Evolutionary conservation across 805 yeast species (phyloP).

Genomic region (Yamadazyma sp.): DNA sequence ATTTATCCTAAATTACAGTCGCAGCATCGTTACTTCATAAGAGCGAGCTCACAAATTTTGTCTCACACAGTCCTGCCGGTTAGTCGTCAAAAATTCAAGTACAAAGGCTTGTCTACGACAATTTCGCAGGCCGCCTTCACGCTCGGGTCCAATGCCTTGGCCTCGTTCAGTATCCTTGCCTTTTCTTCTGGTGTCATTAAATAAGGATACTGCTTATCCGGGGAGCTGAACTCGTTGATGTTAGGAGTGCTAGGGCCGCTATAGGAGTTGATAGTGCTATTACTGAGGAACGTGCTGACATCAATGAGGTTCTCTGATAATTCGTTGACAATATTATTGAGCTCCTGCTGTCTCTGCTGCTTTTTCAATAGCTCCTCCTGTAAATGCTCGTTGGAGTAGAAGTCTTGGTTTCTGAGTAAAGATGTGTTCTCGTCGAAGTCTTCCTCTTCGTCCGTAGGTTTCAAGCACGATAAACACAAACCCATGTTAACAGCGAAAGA

Average conservation of each 20-base stretch:
- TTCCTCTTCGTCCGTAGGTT: slow-evolving; percentile 36
- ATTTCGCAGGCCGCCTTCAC: slow-evolving; percentile 20
- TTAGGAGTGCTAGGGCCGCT: slow-evolving; percentile 10
- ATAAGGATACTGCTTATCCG: slow-evolving; percentile 21
- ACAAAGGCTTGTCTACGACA: slow-evolving; percentile 20
- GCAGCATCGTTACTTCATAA: too few relatives aligned
- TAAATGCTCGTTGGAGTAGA: slow-evolving; percentile 30
- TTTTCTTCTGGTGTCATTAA: slow-evolving; percentile 26
- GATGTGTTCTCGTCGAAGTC: slow-evolving; percentile 42
- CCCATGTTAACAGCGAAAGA: too few relatives aligned
- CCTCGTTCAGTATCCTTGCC: slow-evolving; percentile 21
- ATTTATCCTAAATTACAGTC: too few relatives aligned
- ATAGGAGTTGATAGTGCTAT: slow-evolving; percentile 4
- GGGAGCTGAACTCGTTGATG: background rate
- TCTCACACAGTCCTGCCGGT: too few relatives aligned
- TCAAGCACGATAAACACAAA: slow-evolving; percentile 47
- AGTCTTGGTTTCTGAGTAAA: slow-evolving; percentile 26
- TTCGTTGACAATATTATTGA: slow-evolving; percentile 48
- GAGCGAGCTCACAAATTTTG: too few relatives aligned
- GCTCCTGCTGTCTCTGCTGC: slow-evolving; percentile 48
- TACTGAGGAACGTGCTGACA: slow-evolving; percentile 32
- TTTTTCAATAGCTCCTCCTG: slow-evolving; percentile 40
- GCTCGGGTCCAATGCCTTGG: slow-evolving; percentile 18
- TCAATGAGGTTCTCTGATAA: slow-evolving; percentile 35
- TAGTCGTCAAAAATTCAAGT: slow-evolving; percentile 23